Base-by-base conservation (phyloP, 257 asterid species). In the Solanum tarijense region DNA sequence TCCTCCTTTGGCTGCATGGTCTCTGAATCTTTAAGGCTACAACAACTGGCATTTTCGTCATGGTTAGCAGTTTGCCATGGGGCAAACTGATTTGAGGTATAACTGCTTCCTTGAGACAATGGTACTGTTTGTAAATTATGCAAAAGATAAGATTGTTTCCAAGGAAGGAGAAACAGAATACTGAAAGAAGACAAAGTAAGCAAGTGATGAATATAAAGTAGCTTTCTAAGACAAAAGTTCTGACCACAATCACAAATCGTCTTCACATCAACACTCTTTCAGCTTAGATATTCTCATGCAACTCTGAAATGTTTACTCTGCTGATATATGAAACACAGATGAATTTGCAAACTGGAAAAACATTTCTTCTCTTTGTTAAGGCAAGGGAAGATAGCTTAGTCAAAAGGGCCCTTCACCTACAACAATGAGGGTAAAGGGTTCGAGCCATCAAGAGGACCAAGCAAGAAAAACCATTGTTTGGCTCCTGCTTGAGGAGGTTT, bases 31-130 rank as follows among this genome's bases (percentile, higher is more conserved):
- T 91, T 93, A 86, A 91, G 94, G 83, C 91, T 91, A 86, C 85
- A 94, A 83, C 88, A 83, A 86, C 83, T 92, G 88, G 48, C 87
- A 87, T 83, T 90, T 89, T 94, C 98, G 7, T 92, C 93, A 23
- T 89, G 92, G 82, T 90, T 88, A 23, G 96, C 88, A 71, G 92
- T 91, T 88, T 94, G 91, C 98, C 96, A 95, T 62, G 91, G 95
- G 6, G 92, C 91, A 91, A 92, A 91, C 74, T 90, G 94, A 89
- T 90, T 88, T 39, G 93, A 81, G 46, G 89, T 87, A 31, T 88
- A 91, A 87, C 94, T 85, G 91, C 88, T 90, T 87, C 91, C 92
- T 88, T 90, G 92, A 90, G 95, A 90, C 82, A 94, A 81, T 29
- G 91, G 92, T 88, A 78, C 84, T 78, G 84, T 25, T 78, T 25